A percentile compares a stretch with the other conserved stretches of the same genome.
Conservation (phyloP, 768 basidiomycete genomes). For the Auricularia cornea region DNA sequence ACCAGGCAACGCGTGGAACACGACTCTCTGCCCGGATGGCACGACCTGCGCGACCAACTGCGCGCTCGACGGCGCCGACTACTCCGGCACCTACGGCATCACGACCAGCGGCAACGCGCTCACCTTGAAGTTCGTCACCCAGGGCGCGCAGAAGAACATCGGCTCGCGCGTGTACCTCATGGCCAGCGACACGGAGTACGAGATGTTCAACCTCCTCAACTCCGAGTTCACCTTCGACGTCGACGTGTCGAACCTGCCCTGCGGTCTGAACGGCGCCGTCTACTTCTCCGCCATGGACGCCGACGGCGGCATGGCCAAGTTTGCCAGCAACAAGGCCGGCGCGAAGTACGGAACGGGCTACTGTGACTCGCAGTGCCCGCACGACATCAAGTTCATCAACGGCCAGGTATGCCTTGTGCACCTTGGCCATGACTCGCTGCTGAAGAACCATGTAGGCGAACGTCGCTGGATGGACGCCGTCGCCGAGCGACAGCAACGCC, state of each 20-base stretch:
- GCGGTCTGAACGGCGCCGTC: slow-evolving; percentile 53
- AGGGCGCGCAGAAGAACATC: slow-evolving; percentile 16
- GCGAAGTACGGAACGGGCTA: slow-evolving; percentile 57
- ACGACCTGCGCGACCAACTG: slow-evolving; percentile 25
- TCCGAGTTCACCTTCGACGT: slow-evolving; percentile 55
- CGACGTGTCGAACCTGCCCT: slow-evolving; percentile 47
- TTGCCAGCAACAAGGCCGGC: slow-evolving; percentile 46
- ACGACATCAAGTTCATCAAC: slow-evolving; percentile 53
- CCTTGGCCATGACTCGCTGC: slow-evolving; percentile 11
- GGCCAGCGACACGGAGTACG: slow-evolving; percentile 31
- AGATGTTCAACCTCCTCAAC: slow-evolving; percentile 44
- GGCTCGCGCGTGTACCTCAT: slow-evolving; percentile 43
- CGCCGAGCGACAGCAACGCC: slow-evolving; percentile 34
- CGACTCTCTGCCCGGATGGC: slow-evolving; percentile 24
- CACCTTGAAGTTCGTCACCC: slow-evolving; percentile 42
- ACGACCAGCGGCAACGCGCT: slow-evolving; percentile 38
- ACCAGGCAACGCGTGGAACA: slow-evolving; percentile 25
- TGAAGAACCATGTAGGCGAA: slow-evolving; percentile 25
- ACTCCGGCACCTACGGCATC: slow-evolving; percentile 45
- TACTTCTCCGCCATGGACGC: slow-evolving; percentile 55
- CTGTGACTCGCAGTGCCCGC: slow-evolving; percentile 55
- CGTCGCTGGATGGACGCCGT: slow-evolving; percentile 32
- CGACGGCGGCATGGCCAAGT: slow-evolving; percentile 43
- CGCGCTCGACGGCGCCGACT: slow-evolving; percentile 34
- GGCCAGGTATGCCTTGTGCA: too few species aligned